These are phyloP conservation scores for Blattamonas nauphoetae DNA, from an alignment of 78 protist species.

Conservation along the genomic window DNA sequence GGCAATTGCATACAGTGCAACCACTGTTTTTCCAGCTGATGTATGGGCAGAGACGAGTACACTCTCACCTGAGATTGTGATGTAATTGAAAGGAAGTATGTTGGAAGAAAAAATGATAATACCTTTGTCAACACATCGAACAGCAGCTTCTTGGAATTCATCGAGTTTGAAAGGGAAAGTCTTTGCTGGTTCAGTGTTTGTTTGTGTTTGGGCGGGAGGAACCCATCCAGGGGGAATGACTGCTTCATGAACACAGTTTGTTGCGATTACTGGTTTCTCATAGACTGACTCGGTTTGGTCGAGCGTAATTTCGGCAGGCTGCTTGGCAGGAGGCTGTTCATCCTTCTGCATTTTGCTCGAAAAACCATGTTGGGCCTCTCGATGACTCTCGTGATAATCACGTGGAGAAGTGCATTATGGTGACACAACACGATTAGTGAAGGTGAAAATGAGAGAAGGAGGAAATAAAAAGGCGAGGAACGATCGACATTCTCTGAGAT, in stretches of 20 bases:
- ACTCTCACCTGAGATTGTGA: slow-evolving; percentile 31
- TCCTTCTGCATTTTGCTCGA: too few species aligned
- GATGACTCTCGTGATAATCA: too few species aligned
- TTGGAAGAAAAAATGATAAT: not conserved
- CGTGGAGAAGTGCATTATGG: too few species aligned
- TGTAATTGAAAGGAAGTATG: not conserved
- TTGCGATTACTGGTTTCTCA: not conserved
- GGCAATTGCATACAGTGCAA: slow-evolving; percentile 76
- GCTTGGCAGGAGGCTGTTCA: too few species aligned
- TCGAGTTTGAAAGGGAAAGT: slow-evolving; percentile 45
- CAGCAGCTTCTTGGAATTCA: slow-evolving; percentile 38
- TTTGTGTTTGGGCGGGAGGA: not conserved
- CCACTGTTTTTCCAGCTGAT: slow-evolving; percentile 95
- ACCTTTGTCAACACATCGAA: slow-evolving; percentile 9
- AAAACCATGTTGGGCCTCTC: too few species aligned
- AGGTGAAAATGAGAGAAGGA: too few species aligned
- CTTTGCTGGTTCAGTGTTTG: slow-evolving; percentile 11
- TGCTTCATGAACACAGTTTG: slow-evolving; percentile 34
- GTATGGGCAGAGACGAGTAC: slow-evolving; percentile 96
- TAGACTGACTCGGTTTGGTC: not conserved
- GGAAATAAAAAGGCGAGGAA: too few species aligned
- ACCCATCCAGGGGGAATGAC: slow-evolving; percentile 24
- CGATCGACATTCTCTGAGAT: too few species aligned
- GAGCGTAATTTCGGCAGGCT: too few species aligned
- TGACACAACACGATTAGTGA: too few species aligned